phyloP scores from a whole-genome alignment of 495 filamentous ascomycete genomes.

The Penicillium antarcticum region DNA sequence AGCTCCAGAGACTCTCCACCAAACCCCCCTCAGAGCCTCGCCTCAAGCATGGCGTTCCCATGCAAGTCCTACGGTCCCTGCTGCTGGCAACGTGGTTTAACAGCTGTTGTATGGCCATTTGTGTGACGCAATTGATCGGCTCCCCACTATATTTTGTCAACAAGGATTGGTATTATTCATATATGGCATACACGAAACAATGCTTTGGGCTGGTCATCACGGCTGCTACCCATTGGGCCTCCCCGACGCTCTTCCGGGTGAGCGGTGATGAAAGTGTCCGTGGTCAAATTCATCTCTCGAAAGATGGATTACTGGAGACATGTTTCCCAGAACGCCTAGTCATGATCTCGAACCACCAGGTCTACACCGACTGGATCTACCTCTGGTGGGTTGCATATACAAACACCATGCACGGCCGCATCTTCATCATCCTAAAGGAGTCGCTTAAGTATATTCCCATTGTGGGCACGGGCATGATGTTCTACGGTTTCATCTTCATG shows the following conservation, averaged over 20 bases:
- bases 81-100: constrained; percentile 64
- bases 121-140: constrained; percentile 54
- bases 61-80: constrained; percentile 63
- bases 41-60: constrained; percentile 63
- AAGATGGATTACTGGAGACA: constrained; percentile 53
- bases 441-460: constrained; percentile 63
- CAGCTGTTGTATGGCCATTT: constrained; percentile 49
- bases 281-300: constrained; percentile 52
- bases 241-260: constrained; percentile 56
- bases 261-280: constrained; percentile 59
- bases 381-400: constrained; percentile 70
- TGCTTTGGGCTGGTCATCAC: constrained; percentile 58
- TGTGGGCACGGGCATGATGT: constrained; percentile 63
- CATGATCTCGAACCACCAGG: constrained; percentile 65
- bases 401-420: constrained; percentile 60
- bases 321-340: constrained; percentile 60
- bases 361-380: constrained; percentile 72
- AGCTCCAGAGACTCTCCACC: constrained; percentile 20
- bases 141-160: constrained; percentile 58
- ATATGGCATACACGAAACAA: constrained; percentile 65
- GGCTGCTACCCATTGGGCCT: constrained; percentile 60
- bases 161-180: constrained; percentile 58
- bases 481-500: constrained; percentile 70
- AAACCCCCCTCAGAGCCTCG: constrained; percentile 37
- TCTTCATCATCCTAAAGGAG: constrained; percentile 70